phyloP scores from a whole-genome alignment of 257 asterid species.

The Capsicum chinense region DNA sequence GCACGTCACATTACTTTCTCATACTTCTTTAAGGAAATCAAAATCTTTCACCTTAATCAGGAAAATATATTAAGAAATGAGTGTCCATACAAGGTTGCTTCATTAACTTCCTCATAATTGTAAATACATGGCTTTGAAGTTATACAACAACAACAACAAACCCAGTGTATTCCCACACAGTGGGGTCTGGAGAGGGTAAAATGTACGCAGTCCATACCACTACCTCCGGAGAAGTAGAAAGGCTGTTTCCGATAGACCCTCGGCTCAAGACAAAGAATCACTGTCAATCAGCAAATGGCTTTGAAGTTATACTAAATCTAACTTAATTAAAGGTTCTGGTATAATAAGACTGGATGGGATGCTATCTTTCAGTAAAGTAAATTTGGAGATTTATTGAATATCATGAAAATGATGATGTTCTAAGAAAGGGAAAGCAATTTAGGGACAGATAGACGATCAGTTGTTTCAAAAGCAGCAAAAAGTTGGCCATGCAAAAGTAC shows the following conservation, averaged over 20 bases:
- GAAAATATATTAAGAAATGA: background rate
- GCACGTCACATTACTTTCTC: background rate
- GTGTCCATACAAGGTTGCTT: background rate
- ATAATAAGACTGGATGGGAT: background rate
- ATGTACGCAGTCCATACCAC: too few species aligned
- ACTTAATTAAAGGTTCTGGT: background rate
- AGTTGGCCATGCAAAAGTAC: conserved; percentile 1
- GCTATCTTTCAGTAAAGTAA: background rate
- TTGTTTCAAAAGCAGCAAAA: background rate
- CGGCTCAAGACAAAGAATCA: too few species aligned
- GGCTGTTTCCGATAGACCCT: too few species aligned
- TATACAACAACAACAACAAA: too few species aligned
- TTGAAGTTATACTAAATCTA: background rate
- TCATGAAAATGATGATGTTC: background rate
- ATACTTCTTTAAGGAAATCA: background rate
- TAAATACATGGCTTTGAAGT: background rate
- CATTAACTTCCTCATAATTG: background rate
- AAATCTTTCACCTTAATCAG: conserved; percentile 25
- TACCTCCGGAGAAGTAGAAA: too few species aligned
- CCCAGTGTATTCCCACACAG: too few species aligned
- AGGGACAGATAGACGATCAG: background rate
- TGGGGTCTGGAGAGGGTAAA: too few species aligned
- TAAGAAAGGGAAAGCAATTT: background rate
- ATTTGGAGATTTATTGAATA: background rate
- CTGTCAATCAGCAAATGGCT: background rate